Base-by-base conservation (phyloP, 148 eudicot genomes). In the Vaccinium myrtillus region DNA sequence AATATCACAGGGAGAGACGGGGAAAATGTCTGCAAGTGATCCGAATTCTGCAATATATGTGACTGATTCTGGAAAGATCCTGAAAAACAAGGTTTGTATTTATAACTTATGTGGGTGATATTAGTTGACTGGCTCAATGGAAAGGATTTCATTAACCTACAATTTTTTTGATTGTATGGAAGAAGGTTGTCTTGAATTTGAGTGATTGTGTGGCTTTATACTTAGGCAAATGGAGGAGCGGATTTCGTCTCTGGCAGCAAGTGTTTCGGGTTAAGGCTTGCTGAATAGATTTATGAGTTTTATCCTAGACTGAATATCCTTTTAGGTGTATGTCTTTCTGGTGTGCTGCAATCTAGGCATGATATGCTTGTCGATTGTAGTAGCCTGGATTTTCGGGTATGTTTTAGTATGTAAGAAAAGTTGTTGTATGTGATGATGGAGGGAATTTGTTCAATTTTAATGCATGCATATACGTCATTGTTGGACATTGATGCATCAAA, bases 1-100 rank as follows among this genome's bases (percentile, higher is more conserved):
- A 61, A 65, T 78, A 59, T 84, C 86, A 30, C 95, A 94, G 99
- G 99, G 99, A 55, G 99, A 94, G 89, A 89, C 89, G 1, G 99
- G 99, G 23, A 96, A 96, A 91, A 96, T 96, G 99, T 93, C 97
- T 81, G 99, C 97, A 9, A 94, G 97, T 90, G 99, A 96, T 89
- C 95, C 98, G 46, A 96, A 92, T 90, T 94, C 99, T 80, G 99
- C 99, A 27, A 96, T 96, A 87, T 96, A 91, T 87, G 99, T 96
- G 86, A 94, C 98, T 80, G 99, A 96, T 88, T 89, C 99, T 58
- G 94, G 90, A 46, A 94, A 94, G 87, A 97, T 92, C 83, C 93
- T 96, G 16, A 92, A 91, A 85, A 92, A 89, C 89, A 96, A 96
- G 99, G 99, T 96, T 75, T 67, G 82, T 63, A 30, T 54, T 39